A percentile compares a stretch with the other conserved stretches of the same genome.
Conservation (phyloP, 192 early-diverging fungal genomes). For the Umbelopsis sp. region DNA sequence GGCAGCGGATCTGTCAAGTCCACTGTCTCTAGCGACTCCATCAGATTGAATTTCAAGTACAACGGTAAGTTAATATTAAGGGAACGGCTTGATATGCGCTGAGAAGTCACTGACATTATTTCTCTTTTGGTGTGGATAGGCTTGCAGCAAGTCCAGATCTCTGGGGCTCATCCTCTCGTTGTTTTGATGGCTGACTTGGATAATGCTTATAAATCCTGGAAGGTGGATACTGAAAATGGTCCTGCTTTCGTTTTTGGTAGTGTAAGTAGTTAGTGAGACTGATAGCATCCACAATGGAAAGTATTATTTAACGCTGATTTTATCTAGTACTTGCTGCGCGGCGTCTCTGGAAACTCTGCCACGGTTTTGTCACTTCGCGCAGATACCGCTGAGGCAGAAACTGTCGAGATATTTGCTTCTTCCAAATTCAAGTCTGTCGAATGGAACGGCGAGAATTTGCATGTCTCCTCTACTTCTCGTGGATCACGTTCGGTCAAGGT, state of each 20-base stretch:
- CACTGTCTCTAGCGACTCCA: neutral
- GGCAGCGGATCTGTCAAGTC: constrained; percentile 16
- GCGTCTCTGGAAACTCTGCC: neutral
- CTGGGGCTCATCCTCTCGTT: neutral
- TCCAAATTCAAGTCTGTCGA: neutral
- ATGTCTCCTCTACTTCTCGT: constrained; percentile 8
- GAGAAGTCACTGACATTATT: too few relatives aligned
- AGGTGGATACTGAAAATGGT: constrained; percentile 15
- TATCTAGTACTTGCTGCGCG: constrained; percentile 17
- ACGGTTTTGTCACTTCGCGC: constrained; percentile 9
- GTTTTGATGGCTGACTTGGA: constrained; percentile 24
- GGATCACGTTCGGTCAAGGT: constrained; percentile 11
- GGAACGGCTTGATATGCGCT: too few relatives aligned
- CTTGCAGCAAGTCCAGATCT: constrained; percentile 4
- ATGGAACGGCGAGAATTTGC: constrained; percentile 16
- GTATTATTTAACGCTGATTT: neutral
- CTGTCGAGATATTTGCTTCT: constrained; percentile 23
- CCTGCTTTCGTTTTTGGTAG: constrained; percentile 21
- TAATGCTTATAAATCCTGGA: constrained; percentile 24
- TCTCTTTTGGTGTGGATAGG: neutral
- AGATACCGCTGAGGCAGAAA: neutral
- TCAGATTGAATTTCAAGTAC: constrained; percentile 11
- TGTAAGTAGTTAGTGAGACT: constrained; percentile 11
- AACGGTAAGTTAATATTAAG: constrained; percentile 1
- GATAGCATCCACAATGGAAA: neutral